phyloP scores from a whole-genome alignment of 78 protist genomes.

The slime mould (Dictyostelium discoideum) region DNA sequence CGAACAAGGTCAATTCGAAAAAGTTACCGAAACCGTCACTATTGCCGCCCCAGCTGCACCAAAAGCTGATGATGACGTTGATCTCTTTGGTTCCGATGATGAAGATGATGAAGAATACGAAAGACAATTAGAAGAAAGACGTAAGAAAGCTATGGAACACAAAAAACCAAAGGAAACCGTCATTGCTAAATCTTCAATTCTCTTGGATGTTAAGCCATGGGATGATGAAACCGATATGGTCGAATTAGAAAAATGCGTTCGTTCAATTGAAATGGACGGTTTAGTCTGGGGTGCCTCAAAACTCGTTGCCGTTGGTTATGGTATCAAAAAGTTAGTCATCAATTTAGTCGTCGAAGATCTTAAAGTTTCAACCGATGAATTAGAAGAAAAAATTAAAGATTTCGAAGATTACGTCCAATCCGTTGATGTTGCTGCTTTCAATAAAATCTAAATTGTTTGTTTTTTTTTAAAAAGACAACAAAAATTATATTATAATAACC shows the following conservation, averaged over 20 bases:
- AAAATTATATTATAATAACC: not conserved
- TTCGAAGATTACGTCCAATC: conserved; percentile 92
- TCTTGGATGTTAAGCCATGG: conserved; percentile 95
- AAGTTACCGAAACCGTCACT: conserved; percentile 25
- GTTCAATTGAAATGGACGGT: conserved; percentile 90
- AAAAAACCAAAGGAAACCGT: conserved; percentile 77
- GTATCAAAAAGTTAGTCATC: conserved; percentile 94
- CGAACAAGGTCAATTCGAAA: conserved; percentile 47
- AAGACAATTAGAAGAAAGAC: conserved; percentile 69
- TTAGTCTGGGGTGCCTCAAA: conserved; percentile 91
- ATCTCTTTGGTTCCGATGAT: conserved; percentile 84
- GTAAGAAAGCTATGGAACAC: conserved; percentile 58
- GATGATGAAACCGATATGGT: conserved; percentile 91
- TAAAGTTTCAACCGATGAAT: conserved; percentile 80
- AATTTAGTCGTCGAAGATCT: conserved; percentile 89
- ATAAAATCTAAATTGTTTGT: not conserved
- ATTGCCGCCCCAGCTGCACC: conserved; percentile 50
- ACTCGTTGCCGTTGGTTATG: conserved; percentile 92
- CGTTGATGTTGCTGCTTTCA: not conserved
- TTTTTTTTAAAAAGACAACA: not conserved
- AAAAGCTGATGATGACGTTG: conserved; percentile 86
- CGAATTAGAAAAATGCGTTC: conserved; percentile 80
- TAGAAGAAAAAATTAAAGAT: conserved; percentile 84
- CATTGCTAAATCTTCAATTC: conserved; percentile 86
- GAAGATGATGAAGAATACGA: conserved; percentile 87